Percentiles rank a stretch among this genome's conserved stretches.
Conservation (phyloP, 805 yeast species). For the Candida nonsorbophila region DNA sequence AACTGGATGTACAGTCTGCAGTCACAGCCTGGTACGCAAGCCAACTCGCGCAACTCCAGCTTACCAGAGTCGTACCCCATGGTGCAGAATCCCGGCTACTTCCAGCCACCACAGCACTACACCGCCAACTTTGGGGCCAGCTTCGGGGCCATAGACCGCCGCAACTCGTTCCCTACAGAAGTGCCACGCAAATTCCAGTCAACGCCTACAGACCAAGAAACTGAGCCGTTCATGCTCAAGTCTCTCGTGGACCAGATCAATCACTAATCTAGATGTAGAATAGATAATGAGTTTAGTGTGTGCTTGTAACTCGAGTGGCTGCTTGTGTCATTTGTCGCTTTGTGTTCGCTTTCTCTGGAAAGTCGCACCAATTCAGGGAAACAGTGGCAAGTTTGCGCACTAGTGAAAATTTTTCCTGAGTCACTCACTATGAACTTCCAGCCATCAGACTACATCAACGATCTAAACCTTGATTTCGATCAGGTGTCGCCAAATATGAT, state of each 20-base stretch:
- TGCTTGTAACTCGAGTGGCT: too few species aligned
- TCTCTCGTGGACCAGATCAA: slow-evolving; percentile 39
- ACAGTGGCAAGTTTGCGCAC: not conserved
- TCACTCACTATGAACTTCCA: slow-evolving; percentile 30
- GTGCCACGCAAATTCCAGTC: slow-evolving; percentile 5
- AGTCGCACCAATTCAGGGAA: not conserved
- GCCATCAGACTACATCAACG: slow-evolving; percentile 35
- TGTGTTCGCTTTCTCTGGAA: not conserved
- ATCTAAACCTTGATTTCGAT: slow-evolving; percentile 35
- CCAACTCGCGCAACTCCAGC: too few species aligned
- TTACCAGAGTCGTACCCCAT: too few species aligned
- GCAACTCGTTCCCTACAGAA: not conserved
- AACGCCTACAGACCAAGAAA: slow-evolving; percentile 1
- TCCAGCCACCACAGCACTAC: too few species aligned
- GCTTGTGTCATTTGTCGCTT: too few species aligned
- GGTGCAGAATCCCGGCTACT: too few species aligned
- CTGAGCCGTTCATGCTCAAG: slow-evolving; percentile 27
- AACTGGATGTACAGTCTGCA: too few species aligned
- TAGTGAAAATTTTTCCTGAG: too few species aligned
- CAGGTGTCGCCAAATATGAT: slow-evolving; percentile 6
- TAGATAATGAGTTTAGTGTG: too few species aligned
- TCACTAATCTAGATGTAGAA: slow-evolving; percentile 19
- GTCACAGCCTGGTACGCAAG: too few species aligned
- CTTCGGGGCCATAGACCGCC: slow-evolving; percentile 1
- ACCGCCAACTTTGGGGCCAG: too few species aligned